phyloP scores from a whole-genome alignment of 2,329 filamentous ascomycete species.

The Pestalotiopsis sp. region DNA sequence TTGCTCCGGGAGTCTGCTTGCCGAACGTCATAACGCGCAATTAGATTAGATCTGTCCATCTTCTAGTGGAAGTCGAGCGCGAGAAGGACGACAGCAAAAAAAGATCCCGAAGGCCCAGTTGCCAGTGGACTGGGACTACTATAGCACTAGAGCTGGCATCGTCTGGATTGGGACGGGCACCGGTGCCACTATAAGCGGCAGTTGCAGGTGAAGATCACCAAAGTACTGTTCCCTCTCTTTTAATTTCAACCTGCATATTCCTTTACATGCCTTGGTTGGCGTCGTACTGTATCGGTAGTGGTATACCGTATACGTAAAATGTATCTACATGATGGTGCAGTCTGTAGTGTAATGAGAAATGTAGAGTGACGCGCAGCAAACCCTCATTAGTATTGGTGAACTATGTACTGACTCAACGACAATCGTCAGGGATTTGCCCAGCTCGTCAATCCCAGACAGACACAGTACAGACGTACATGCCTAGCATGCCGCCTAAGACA shows the following conservation, averaged over 20 bases:
- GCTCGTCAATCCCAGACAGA: too few relatives aligned
- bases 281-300: not conserved
- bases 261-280: not conserved
- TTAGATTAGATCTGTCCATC: not conserved
- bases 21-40: not conserved
- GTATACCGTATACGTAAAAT: not conserved
- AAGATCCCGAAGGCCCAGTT: not conserved
- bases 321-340: not conserved
- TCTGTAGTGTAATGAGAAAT: not conserved
- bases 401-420: too few relatives aligned
- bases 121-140: not conserved
- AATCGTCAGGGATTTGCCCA: too few relatives aligned
- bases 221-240: not conserved
- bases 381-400: too few relatives aligned
- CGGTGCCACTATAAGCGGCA: not conserved
- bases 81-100: not conserved
- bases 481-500: too few relatives aligned
- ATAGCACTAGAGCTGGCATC: not conserved
- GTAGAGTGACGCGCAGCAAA: too few relatives aligned
- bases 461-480: too few relatives aligned
- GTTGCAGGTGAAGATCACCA: not conserved
- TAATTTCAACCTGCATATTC: not conserved
- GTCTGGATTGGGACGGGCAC: not conserved
- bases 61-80: not conserved
- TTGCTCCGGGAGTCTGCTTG: not conserved